These are phyloP conservation scores for Spiromastix sp. DNA, from an alignment of 2,329 filamentous ascomycete species.

Conservation along the genomic window DNA sequence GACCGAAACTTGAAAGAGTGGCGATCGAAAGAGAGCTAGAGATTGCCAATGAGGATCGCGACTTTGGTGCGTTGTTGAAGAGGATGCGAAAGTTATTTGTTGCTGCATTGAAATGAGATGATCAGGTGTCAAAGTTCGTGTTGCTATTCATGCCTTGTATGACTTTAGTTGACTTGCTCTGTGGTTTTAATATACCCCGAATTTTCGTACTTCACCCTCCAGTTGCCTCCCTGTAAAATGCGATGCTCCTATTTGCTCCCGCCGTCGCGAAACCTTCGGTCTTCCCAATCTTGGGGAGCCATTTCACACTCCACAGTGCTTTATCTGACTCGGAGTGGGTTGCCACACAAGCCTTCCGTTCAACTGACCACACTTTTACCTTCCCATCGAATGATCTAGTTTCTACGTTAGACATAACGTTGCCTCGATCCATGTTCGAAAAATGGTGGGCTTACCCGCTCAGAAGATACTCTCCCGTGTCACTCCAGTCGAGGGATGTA, in stretches of 20 bases:
- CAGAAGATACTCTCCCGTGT: conserved; percentile 82
- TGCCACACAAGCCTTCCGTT: conserved; percentile 72
- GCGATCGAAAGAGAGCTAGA: conserved; percentile 47
- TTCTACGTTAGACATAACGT: background rate
- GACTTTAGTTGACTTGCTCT: background rate
- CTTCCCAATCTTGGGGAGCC: conserved; percentile 60
- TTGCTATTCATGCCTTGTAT: background rate
- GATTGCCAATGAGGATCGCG: conserved; percentile 48
- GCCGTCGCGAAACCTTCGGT: conserved; percentile 66
- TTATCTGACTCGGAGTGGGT: conserved; percentile 88
- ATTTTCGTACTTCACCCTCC: no score
- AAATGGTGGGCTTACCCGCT: conserved; percentile 48
- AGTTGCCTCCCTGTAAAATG: conserved; percentile 77
- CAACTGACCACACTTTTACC: conserved; percentile 90
- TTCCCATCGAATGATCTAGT: conserved; percentile 73
- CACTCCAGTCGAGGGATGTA: conserved; percentile 83
- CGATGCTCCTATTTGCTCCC: conserved; percentile 64
- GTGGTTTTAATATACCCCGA: background rate
- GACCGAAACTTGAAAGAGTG: conserved; percentile 53
- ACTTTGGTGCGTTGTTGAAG: conserved; percentile 51
- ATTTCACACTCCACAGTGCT: conserved; percentile 72
- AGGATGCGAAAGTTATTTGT: conserved; percentile 52
- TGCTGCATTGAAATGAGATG: conserved; percentile 39
- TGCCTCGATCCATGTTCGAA: background rate
- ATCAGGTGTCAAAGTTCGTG: background rate